Conservation (phyloP, 306 rosid genomes). For the Dalbergia cochinchinensis region DNA sequence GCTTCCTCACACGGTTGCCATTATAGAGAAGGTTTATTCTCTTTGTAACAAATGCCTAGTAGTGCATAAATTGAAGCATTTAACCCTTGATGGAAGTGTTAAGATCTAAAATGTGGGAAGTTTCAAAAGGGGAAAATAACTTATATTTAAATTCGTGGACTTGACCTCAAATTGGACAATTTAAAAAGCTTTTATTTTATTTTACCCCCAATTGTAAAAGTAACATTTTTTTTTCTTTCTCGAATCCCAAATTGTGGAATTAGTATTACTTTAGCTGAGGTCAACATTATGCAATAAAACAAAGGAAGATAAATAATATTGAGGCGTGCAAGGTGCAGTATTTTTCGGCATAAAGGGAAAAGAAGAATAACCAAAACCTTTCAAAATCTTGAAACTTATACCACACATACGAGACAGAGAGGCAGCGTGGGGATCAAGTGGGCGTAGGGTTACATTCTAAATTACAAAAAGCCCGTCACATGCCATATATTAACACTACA, state of each 20-base stretch:
- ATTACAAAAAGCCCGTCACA: conserved; percentile 40
- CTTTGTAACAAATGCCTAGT: neutral
- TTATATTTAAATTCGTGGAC: conserved; percentile 9
- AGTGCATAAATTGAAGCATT: neutral
- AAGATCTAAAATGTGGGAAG: conserved; percentile 19
- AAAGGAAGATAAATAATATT: conserved; percentile 11
- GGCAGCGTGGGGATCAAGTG: conserved; percentile 67
- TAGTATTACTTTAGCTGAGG: conserved; percentile 38
- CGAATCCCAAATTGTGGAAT: conserved; percentile 33
- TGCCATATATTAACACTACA: neutral
- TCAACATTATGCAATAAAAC: conserved; percentile 45
- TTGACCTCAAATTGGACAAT: conserved; percentile 34
- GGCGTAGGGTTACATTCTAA: neutral
- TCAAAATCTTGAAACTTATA: conserved; percentile 44
- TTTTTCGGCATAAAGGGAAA: conserved; percentile 53
- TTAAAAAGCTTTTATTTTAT: conserved; percentile 18
- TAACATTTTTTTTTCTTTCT: conserved; percentile 39
- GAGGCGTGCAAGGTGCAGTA: conserved; percentile 58
- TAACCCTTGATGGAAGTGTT: neutral
- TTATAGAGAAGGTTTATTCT: conserved; percentile 28
- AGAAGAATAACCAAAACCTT: conserved; percentile 51
- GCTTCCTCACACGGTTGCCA: no score
- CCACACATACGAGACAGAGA: conserved; percentile 45
- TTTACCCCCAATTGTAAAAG: conserved; percentile 13
- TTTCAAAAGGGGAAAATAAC: neutral